These are phyloP conservation scores for Botrytis squamosa DNA, from an alignment of 2,329 filamentous ascomycete genomes.

Conservation along the genomic window DNA sequence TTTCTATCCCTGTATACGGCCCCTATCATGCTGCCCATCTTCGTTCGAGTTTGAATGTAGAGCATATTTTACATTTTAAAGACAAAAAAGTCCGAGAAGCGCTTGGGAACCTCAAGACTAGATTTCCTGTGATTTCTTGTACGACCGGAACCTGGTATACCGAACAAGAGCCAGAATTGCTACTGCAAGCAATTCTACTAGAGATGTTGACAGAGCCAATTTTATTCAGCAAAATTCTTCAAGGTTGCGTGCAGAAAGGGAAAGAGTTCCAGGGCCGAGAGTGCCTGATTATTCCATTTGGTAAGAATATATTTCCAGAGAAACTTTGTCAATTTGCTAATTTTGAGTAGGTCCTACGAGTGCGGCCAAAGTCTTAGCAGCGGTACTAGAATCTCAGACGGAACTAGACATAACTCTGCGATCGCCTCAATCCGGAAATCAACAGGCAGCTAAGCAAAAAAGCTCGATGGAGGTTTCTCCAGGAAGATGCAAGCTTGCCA, in stretches of 20 bases:
- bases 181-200: slow-evolving; percentile 36
- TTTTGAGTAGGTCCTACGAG: slow-evolving; percentile 52
- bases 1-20: slow-evolving; percentile 30
- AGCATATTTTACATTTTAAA: slow-evolving; percentile 29
- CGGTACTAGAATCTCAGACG: slow-evolving; percentile 18
- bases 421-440: neutral
- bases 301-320: slow-evolving; percentile 28
- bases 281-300: slow-evolving; percentile 50
- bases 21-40: slow-evolving; percentile 39
- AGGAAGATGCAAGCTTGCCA: slow-evolving; percentile 53
- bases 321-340: slow-evolving; percentile 2
- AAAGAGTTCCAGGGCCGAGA: slow-evolving; percentile 43
- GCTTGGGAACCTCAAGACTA: slow-evolving; percentile 46
- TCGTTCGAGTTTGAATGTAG: slow-evolving; percentile 31
- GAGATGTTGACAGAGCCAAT: slow-evolving; percentile 53
- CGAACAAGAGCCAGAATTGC: slow-evolving; percentile 23
- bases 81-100: slow-evolving; percentile 43
- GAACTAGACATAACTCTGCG: slow-evolving; percentile 16
- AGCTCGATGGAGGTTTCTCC: slow-evolving; percentile 17
- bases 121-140: slow-evolving; percentile 52
- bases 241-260: slow-evolving; percentile 48
- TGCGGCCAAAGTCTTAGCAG: slow-evolving; percentile 40
- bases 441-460: neutral
- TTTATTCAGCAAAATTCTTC: slow-evolving; percentile 49
- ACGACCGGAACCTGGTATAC: slow-evolving; percentile 34